Evolutionary conservation across 1,284 basidiomycete species (phyloP), one percentile per base, ranked within the genome.

Genomic region (Fomitopsis palustris): DNA sequence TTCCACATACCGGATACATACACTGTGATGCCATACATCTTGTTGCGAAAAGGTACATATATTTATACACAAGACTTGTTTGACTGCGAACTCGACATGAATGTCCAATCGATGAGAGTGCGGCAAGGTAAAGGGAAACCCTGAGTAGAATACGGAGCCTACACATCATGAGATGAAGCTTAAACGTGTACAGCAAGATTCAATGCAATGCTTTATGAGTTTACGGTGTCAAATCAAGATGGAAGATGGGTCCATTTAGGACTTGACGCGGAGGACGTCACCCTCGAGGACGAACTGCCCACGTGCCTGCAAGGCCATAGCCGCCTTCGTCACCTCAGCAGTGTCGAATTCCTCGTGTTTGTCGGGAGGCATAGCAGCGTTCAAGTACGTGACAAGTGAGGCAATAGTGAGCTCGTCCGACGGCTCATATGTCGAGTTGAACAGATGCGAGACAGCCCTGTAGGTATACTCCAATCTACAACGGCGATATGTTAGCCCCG

Each of bases 321-420:
- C 82, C 12, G 80, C 81, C 60, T 80, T 81, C 12, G 80, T 82
- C 12, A 90, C 86, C 72, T 90, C 88, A 2, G 78, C 78, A 12
- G 86, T 88, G 69, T 90, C 88, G 62, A 88, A 90, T 63, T 91
- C 88, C 73, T 90, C 88, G 69, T 89, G 83, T 71, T 89, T 90
- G 70, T 90, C 88, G 14, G 76, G 77, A 2, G 87, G 88, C 76
- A 90, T 81, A 8, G 86, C 86, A 2, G 87, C 83, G 65, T 90
- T 90, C 57, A 90, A 77, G 69, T 88, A 89, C 6, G 84, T 80
- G 45, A 90, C 75, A 19, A 90, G 74, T 16, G 84, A 74, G 3
- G 85, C 85, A 65, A 90, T 81, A 16, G 81, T 83, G 73, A 90
- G 76, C 59, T 88, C 85, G 69, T 90, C 87, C 25, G 79, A 72